phyloP scores from a whole-genome alignment of 73 alveolate genomes.

The Paramecium caudatum region DNA sequence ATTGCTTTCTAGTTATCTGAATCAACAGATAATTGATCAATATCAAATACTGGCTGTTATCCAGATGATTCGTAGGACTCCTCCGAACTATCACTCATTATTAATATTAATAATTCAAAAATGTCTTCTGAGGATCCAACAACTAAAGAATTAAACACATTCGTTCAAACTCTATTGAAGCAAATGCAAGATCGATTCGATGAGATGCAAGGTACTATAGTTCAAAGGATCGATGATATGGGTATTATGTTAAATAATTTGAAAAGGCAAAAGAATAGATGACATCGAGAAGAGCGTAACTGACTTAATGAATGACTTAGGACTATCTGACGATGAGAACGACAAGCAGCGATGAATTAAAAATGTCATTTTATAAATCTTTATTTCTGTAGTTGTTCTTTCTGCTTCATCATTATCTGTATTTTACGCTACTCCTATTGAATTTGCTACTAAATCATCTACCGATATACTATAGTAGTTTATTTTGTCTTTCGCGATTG shows the following conservation, averaged over 20 bases:
- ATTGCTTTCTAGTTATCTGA: constrained; percentile 50
- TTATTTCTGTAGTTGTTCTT: background rate
- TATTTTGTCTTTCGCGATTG: constrained; percentile 10
- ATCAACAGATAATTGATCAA: constrained; percentile 35
- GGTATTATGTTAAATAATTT: background rate
- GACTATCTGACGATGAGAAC: constrained; percentile 55
- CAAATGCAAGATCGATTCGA: constrained; percentile 78
- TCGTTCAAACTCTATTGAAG: constrained; percentile 69
- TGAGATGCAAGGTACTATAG: constrained; percentile 72
- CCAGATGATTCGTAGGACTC: background rate
- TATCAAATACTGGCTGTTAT: constrained; percentile 12
- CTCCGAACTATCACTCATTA: background rate
- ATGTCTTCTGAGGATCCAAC: constrained; percentile 48
- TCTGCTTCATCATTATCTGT: background rate
- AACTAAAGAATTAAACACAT: constrained; percentile 56
- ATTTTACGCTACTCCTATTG: constrained; percentile 34
- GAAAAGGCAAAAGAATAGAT: constrained; percentile 71
- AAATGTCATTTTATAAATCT: background rate
- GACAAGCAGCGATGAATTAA: constrained; percentile 34
- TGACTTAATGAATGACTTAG: constrained; percentile 73
- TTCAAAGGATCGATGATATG: constrained; percentile 77
- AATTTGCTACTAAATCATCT: background rate
- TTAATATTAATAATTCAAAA: background rate
- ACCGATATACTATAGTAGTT: constrained; percentile 2
- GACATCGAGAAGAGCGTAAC: constrained; percentile 75